These are phyloP conservation scores for Linderina pennispora DNA, from an alignment of 192 early-diverging fungal species.

Conservation along the genomic window DNA sequence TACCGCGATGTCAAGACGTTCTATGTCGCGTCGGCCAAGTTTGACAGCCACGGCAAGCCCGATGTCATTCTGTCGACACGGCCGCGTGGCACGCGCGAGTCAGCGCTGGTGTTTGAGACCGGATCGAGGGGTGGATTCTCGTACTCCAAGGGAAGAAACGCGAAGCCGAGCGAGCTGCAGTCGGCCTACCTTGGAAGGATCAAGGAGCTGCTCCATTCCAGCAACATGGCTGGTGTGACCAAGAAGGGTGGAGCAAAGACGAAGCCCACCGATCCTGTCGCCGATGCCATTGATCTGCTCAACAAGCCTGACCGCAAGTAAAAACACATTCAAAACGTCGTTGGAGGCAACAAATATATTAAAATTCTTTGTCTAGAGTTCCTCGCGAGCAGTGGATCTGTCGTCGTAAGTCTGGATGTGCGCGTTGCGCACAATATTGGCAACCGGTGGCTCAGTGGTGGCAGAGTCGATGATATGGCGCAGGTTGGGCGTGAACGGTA, in stretches of 20 bases:
- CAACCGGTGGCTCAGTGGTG: constrained; percentile 26
- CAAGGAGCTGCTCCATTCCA: constrained; percentile 6
- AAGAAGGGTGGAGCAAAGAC: not conserved
- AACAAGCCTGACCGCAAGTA: constrained; percentile 2
- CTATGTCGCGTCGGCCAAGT: constrained; percentile 56
- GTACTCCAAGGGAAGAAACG: not conserved
- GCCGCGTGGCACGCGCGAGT: constrained; percentile 20
- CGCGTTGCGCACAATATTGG: constrained; percentile 31
- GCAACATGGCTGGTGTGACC: not conserved
- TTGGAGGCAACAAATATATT: no score
- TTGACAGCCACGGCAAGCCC: constrained; percentile 35
- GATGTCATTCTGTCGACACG: constrained; percentile 14
- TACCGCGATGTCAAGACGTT: constrained; percentile 51
- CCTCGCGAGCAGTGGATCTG: no score
- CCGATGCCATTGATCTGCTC: constrained; percentile 7
- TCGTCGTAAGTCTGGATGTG: no score
- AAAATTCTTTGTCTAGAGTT: no score
- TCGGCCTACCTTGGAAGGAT: constrained; percentile 4
- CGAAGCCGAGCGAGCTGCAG: not conserved
- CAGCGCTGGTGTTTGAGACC: not conserved
- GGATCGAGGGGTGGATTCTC: constrained; percentile 5
- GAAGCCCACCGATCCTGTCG: not conserved
- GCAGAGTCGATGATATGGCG: constrained; percentile 25
- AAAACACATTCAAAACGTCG: no score
- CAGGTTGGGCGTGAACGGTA: constrained; percentile 37